Evolutionary conservation across 116 monocot genomes (phyloP).

Genomic region (Trichopus zeylanicus): DNA sequence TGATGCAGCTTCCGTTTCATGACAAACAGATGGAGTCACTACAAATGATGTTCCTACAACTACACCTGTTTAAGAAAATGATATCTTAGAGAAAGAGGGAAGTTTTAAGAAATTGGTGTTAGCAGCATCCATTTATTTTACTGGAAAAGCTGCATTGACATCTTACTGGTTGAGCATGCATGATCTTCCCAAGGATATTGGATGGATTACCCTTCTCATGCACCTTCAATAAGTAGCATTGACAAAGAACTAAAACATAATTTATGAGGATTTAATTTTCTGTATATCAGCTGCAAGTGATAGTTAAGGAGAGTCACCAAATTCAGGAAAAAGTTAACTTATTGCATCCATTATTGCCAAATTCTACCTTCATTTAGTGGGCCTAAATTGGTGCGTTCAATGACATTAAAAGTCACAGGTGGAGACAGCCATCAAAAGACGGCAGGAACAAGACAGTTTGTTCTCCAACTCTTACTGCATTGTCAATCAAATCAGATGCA

Average conservation of each 20-base stretch:
- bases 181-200: not conserved
- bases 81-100: not conserved
- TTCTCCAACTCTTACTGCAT: constrained; percentile 55
- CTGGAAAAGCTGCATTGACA: too few species aligned
- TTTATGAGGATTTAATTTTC: not conserved
- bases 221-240: not conserved
- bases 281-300: not conserved
- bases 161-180: too few species aligned
- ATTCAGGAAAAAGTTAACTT: not conserved
- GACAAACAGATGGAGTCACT: constrained; percentile 36
- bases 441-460: constrained; percentile 53
- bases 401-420: constrained; percentile 48
- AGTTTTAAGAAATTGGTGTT: too few species aligned
- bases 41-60: constrained; percentile 53
- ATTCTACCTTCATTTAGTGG: constrained; percentile 68
- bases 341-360: not conserved
- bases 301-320: not conserved
- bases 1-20: constrained; percentile 36
- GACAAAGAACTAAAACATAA: too few species aligned
- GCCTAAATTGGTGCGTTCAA: constrained; percentile 65
- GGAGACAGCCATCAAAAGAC: constrained; percentile 36
- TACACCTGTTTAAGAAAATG: constrained; percentile 32
- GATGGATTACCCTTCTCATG: not conserved
- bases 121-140: not conserved
- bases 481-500: constrained; percentile 42